Conservation (phyloP, 23 red algal genomes). For the Chondrus crispus region DNA sequence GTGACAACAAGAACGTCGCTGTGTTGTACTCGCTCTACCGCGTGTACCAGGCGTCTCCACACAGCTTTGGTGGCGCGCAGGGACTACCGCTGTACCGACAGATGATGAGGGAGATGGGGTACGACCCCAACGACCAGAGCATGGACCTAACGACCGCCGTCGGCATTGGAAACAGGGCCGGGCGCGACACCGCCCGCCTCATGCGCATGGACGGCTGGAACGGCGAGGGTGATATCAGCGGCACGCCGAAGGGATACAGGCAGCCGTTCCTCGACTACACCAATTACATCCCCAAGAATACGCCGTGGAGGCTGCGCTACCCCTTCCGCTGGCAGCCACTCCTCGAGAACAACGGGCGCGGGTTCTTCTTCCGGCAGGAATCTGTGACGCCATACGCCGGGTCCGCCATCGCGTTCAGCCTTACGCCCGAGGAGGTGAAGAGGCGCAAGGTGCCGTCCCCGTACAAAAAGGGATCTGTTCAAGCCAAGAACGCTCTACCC, state of each 20-base stretch:
- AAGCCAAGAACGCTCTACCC: not conserved
- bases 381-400: constrained; percentile 26
- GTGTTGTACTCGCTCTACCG: not conserved
- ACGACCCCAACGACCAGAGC: no score
- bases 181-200: not conserved
- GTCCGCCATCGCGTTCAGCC: not conserved
- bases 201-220: constrained; percentile 38
- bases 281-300: constrained; percentile 4
- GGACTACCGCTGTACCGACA: no score
- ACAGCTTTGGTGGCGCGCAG: no score
- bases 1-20: not conserved
- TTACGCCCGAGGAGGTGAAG: not conserved
- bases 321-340: constrained; percentile 47
- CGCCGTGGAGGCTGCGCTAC: not conserved
- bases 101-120: no score
- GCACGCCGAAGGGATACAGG: not conserved
- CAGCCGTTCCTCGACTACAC: constrained; percentile 15
- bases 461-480: not conserved
- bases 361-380: constrained; percentile 16
- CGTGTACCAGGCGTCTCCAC: not conserved
- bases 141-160: not conserved
- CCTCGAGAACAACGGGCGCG: constrained; percentile 32
- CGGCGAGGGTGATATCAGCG: constrained; percentile 19
- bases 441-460: not conserved
- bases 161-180: not conserved